Evolutionary conservation across 768 basidiomycete species (phyloP).

Genomic region (Russula vinacea): DNA sequence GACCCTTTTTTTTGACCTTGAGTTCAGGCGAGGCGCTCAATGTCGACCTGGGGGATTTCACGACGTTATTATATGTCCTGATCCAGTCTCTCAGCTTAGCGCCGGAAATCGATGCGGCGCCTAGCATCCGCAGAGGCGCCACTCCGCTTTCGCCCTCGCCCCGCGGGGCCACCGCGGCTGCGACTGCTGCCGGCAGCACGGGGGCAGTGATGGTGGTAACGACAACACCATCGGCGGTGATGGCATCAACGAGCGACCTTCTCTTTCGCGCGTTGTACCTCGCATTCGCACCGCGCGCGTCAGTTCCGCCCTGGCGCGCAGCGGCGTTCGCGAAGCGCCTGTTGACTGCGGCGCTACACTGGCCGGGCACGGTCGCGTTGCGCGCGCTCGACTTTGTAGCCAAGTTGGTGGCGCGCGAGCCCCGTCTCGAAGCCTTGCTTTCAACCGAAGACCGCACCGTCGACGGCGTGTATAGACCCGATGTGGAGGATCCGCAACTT

Average conservation of each 20-base stretch:
- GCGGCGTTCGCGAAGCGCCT: slow-evolving; percentile 96
- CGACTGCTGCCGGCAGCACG: slow-evolving; percentile 27
- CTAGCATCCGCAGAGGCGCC: slow-evolving; percentile 30
- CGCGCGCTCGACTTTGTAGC: slow-evolving; percentile 73
- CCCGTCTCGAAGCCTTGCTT: slow-evolving; percentile 78
- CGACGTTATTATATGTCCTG: slow-evolving; percentile 77
- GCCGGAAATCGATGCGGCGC: slow-evolving; percentile 57
- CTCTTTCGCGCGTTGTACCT: slow-evolving; percentile 83
- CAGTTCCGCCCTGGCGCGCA: slow-evolving; percentile 68
- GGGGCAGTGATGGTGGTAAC: neutral
- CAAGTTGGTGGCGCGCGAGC: slow-evolving; percentile 68
- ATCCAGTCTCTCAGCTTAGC: slow-evolving; percentile 71
- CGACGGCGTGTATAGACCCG: slow-evolving; percentile 81
- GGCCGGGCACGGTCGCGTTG: slow-evolving; percentile 64
- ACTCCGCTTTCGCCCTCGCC: slow-evolving; percentile 30
- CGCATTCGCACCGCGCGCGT: slow-evolving; percentile 72
- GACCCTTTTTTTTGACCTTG: slow-evolving; percentile 16
- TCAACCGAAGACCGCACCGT: slow-evolving; percentile 81
- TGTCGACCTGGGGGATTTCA: slow-evolving; percentile 89
- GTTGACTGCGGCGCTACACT: slow-evolving; percentile 72
- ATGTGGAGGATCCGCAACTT: slow-evolving; percentile 86
- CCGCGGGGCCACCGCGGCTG: neutral
- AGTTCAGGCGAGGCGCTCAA: slow-evolving; percentile 91
- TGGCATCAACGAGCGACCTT: slow-evolving; percentile 56
- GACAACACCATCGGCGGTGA: too few species aligned